phyloP scores from a whole-genome alignment of 164 flowering plant genomes.

The Stephania japonica region DNA sequence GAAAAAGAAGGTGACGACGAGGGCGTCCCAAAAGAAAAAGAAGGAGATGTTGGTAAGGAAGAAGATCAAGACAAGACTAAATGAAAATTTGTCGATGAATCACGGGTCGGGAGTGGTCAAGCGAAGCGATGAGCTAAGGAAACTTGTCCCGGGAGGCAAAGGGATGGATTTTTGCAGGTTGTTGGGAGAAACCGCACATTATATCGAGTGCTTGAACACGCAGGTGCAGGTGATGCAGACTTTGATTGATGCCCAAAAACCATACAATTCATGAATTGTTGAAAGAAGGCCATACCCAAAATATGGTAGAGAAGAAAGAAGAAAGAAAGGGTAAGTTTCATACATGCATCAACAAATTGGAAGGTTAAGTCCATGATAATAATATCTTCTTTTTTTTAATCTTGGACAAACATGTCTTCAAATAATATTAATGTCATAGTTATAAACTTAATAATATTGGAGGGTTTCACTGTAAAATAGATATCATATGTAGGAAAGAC shows the following conservation, averaged over 20 bases:
- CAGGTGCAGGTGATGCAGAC: constrained; percentile 57
- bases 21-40: constrained; percentile 11
- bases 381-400: not conserved
- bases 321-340: not conserved
- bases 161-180: constrained; percentile 40
- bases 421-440: not conserved
- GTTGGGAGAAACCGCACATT: constrained; percentile 57
- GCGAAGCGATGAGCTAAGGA: constrained; percentile 26
- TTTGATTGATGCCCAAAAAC: constrained; percentile 24
- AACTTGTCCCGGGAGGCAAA: constrained; percentile 55
- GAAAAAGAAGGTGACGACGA: constrained; percentile 1
- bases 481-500: not conserved
- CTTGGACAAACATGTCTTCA: not conserved
- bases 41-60: not conserved
- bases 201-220: constrained; percentile 40
- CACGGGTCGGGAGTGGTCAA: too few species aligned
- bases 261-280: constrained; percentile 3
- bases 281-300: too few species aligned
- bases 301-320: not conserved
- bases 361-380: not conserved
- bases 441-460: not conserved
- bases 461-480: not conserved
- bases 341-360: not conserved
- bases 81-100: not conserved
- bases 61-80: not conserved